Percentiles rank a stretch among this genome's conserved stretches.
Conservation (phyloP, 768 basidiomycete genomes). For the Lanmaoa rubissima region DNA sequence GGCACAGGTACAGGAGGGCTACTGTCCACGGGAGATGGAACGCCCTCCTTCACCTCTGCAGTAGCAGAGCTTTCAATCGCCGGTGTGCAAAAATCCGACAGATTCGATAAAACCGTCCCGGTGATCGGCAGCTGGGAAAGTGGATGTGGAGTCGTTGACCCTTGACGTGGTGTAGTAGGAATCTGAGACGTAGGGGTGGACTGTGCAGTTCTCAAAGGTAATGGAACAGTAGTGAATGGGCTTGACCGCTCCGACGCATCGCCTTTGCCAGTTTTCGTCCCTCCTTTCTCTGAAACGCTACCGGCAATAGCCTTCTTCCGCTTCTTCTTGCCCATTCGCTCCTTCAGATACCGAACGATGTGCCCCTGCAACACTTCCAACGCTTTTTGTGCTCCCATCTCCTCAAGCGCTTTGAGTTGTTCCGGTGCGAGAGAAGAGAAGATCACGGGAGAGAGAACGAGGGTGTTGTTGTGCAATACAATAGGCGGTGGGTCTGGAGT, state of each 20-base stretch:
- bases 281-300: conserved; percentile 38
- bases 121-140: background rate
- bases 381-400: conserved; percentile 79
- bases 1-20: conserved; percentile 35
- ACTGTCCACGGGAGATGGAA: conserved; percentile 16
- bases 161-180: background rate
- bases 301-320: conserved; percentile 38
- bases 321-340: conserved; percentile 47
- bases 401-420: conserved; percentile 72
- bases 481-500: conserved; percentile 58
- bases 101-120: background rate
- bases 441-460: conserved; percentile 82
- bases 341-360: conserved; percentile 83
- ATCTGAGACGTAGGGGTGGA: background rate
- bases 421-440: conserved; percentile 75
- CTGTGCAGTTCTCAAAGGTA: conserved; percentile 28
- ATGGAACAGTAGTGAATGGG: conserved; percentile 49
- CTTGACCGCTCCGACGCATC: conserved; percentile 25
- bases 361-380: conserved; percentile 79
- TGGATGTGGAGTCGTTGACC: background rate
- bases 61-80: background rate
- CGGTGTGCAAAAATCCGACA: conserved; percentile 15
- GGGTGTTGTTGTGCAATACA: conserved; percentile 78
- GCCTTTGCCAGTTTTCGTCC: conserved; percentile 40
- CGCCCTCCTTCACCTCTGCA: conserved; percentile 17